phyloP scores from a whole-genome alignment of 192 early-diverging fungal genomes.

The Cetraspora pellucida region DNA sequence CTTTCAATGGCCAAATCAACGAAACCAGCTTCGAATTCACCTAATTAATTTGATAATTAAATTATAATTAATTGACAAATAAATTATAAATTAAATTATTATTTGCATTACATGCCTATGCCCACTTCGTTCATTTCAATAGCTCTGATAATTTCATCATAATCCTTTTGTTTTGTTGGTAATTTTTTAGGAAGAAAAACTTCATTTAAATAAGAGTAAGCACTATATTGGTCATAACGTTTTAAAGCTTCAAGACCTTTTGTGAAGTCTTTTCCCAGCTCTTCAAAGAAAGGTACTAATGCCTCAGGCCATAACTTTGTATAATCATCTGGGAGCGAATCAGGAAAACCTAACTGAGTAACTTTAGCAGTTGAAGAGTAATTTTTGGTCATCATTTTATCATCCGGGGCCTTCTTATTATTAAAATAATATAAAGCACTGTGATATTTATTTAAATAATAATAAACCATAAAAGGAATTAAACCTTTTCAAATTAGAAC shows the following conservation, averaged over 20 bases:
- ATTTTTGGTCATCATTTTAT: background rate
- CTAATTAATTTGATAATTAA: background rate
- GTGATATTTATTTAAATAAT: no score
- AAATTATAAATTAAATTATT: background rate
- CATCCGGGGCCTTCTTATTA: background rate
- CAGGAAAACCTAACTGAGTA: background rate
- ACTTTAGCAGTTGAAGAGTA: background rate
- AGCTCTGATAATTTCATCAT: background rate
- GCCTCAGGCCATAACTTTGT: background rate
- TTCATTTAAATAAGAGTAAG: background rate
- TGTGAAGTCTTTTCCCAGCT: background rate
- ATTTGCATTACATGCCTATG: slow-evolving; percentile 10
- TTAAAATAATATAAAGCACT: background rate
- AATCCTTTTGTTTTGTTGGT: background rate
- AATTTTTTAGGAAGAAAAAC: background rate
- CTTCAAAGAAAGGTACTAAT: background rate
- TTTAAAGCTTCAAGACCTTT: background rate
- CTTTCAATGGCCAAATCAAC: background rate
- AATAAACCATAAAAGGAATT: no score
- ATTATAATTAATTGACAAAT: no score
- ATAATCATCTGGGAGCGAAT: background rate
- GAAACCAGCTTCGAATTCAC: background rate
- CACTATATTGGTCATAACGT: background rate
- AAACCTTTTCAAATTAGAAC: no score
- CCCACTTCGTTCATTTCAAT: background rate